These are phyloP conservation scores for Chrysoporthe puriensis DNA, from an alignment of 2,329 filamentous ascomycete genomes.

Conservation along the genomic window DNA sequence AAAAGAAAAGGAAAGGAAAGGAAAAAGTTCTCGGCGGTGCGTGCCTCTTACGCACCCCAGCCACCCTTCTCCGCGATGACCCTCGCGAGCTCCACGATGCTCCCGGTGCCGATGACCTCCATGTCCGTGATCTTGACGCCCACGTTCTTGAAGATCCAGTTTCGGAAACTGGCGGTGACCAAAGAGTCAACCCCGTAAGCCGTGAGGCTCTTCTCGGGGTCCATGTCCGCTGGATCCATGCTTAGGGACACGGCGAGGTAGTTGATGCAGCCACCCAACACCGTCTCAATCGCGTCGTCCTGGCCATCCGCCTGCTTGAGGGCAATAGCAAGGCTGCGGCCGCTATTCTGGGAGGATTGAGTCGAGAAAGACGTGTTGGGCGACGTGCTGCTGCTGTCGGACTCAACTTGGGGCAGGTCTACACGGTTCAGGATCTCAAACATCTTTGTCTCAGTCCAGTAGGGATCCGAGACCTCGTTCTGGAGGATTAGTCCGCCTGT, in stretches of 20 bases:
- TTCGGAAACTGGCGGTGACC: conserved; percentile 54
- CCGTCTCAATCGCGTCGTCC: conserved; percentile 48
- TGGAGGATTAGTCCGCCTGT: conserved; percentile 58
- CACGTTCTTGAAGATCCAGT: conserved; percentile 54
- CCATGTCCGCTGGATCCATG: conserved; percentile 53
- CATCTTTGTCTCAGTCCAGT: conserved; percentile 55
- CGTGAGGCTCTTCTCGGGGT: conserved; percentile 46
- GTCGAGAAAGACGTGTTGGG: neutral
- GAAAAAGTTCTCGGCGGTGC: neutral
- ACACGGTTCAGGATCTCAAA: conserved; percentile 53
- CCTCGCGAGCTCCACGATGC: conserved; percentile 25
- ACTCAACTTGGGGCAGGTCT: conserved; percentile 40
- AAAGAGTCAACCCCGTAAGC: conserved; percentile 53
- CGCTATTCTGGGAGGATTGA: conserved; percentile 24
- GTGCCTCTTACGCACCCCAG: conserved; percentile 5
- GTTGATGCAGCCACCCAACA: conserved; percentile 49
- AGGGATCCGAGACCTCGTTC: conserved; percentile 56
- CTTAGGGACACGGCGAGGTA: conserved; percentile 55
- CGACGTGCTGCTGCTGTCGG: conserved; percentile 18
- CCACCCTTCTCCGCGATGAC: conserved; percentile 26
- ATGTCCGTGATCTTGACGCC: conserved; percentile 46
- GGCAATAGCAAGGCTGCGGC: conserved; percentile 40
- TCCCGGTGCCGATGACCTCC: conserved; percentile 44
- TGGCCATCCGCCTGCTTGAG: conserved; percentile 44
- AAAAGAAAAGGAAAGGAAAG: no score